phyloP scores from a whole-genome alignment of 129 eudicot genomes.

The Flaveria brownii region DNA sequence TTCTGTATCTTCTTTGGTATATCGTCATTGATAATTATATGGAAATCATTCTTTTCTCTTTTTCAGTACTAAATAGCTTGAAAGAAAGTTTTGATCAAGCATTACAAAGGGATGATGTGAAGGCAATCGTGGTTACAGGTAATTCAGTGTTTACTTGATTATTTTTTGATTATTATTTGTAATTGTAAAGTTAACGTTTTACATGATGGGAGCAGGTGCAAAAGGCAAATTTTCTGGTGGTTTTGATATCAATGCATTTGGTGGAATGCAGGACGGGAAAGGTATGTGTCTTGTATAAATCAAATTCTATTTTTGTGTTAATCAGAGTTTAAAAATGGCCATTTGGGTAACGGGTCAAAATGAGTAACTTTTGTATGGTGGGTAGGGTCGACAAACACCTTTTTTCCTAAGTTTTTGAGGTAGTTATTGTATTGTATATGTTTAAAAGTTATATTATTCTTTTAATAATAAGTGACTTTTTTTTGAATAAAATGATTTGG shows the following conservation, averaged over 20 bases:
- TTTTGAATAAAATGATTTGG: neutral
- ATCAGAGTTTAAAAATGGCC: neutral
- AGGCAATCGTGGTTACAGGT: slow-evolving; percentile 98
- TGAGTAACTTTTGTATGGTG: neutral
- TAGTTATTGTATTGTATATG: neutral
- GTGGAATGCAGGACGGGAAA: slow-evolving; percentile 61
- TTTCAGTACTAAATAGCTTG: slow-evolving; percentile 81
- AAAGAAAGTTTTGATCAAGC: slow-evolving; percentile 74
- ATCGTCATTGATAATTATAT: neutral
- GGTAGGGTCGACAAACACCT: neutral
- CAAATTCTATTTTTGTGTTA: neutral
- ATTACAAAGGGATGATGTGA: slow-evolving; percentile 80
- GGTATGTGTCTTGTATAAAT: slow-evolving; percentile 38
- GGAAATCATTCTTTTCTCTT: neutral
- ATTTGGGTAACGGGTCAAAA: neutral
- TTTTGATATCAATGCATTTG: slow-evolving; percentile 86
- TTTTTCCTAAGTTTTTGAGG: neutral
- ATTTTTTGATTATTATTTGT: slow-evolving; percentile 5
- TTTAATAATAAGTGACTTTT: neutral
- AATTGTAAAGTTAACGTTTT: neutral
- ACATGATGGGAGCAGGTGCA: slow-evolving; percentile 61
- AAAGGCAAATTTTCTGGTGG: slow-evolving; percentile 98
- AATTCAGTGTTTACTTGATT: slow-evolving; percentile 20
- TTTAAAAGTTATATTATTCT: neutral
- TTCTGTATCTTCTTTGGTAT: neutral